Conservation (phyloP, 2,329 filamentous ascomycete species). For the Colletotrichum sublineola region DNA sequence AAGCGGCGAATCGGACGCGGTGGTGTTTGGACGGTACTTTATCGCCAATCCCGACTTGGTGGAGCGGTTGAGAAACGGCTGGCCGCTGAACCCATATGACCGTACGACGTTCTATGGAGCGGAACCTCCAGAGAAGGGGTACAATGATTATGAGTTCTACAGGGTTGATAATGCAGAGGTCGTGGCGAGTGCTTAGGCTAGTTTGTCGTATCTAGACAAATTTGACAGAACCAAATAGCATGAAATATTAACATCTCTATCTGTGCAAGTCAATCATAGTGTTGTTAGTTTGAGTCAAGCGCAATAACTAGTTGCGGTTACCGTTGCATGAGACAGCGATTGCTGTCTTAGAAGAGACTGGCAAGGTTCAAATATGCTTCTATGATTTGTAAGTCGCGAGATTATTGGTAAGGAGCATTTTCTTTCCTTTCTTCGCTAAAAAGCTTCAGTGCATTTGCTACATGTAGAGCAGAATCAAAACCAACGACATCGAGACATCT, state of each 20-base stretch:
- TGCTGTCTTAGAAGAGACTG: not conserved
- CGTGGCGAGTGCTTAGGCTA: not conserved
- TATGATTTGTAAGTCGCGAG: not conserved
- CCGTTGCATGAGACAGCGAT: not conserved
- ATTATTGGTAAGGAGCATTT: not conserved
- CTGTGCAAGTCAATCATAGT: not conserved
- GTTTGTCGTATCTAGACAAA: not conserved
- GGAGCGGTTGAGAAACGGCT: conserved; percentile 44
- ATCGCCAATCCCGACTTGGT: conserved; percentile 50
- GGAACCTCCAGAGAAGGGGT: conserved; percentile 49
- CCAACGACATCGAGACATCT: not conserved
- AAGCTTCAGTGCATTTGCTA: not conserved
- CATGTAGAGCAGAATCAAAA: not conserved
- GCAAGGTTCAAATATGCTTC: not conserved
- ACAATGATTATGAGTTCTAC: conserved; percentile 55
- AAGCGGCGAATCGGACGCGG: conserved; percentile 44
- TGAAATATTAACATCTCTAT: not conserved
- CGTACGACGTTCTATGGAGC: conserved; percentile 49
- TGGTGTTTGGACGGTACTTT: conserved; percentile 53
- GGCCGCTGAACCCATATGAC: conserved; percentile 46
- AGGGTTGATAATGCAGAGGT: conserved; percentile 34
- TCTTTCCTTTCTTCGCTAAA: not conserved
- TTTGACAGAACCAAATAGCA: not conserved
- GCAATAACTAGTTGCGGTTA: too few relatives aligned
- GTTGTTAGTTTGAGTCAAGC: not conserved